phyloP scores from a whole-genome alignment of 768 basidiomycete genomes.

The Rhodotorula taiwanensis region DNA sequence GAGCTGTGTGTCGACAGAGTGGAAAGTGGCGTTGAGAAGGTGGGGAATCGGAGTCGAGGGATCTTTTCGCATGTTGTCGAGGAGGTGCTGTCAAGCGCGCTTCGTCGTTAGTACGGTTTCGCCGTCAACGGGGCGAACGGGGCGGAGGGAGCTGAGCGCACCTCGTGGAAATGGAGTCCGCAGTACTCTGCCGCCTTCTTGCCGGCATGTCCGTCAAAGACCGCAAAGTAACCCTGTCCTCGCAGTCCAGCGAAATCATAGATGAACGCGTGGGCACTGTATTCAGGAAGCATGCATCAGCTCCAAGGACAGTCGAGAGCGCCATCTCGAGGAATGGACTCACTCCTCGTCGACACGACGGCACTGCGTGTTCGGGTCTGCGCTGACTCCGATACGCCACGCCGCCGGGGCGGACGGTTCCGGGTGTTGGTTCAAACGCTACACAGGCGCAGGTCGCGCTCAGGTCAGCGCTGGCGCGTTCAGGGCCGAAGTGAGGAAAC shows the following conservation, averaged over 20 bases:
- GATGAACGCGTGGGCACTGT: constrained; percentile 67
- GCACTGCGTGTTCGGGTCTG: constrained; percentile 68
- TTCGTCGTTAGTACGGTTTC: not conserved
- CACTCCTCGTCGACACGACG: constrained; percentile 95
- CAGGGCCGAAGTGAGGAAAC: not conserved
- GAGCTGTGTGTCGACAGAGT: constrained; percentile 75
- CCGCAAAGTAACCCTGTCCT: constrained; percentile 96
- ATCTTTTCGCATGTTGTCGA: constrained; percentile 56
- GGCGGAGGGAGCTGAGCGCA: constrained; percentile 35
- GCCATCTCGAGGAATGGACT: not conserved
- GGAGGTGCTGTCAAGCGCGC: constrained; percentile 52
- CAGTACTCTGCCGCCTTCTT: constrained; percentile 99
- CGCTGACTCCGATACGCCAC: constrained; percentile 69
- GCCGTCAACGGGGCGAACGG: not conserved
- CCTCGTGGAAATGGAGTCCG: constrained; percentile 90
- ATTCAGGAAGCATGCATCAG: not conserved
- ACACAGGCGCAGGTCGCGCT: not conserved
- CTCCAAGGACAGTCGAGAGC: not conserved
- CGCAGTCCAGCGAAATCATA: constrained; percentile 78
- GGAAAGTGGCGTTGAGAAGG: constrained; percentile 86
- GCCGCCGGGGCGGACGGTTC: constrained; percentile 50
- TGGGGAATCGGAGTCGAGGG: constrained; percentile 67
- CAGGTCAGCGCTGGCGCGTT: too few relatives aligned
- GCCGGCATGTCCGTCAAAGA: constrained; percentile 97
- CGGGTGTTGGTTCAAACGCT: constrained; percentile 64